These are phyloP conservation scores for Cucurbita pepo DNA, from an alignment of 306 rosid genomes.

Conservation along the genomic window DNA sequence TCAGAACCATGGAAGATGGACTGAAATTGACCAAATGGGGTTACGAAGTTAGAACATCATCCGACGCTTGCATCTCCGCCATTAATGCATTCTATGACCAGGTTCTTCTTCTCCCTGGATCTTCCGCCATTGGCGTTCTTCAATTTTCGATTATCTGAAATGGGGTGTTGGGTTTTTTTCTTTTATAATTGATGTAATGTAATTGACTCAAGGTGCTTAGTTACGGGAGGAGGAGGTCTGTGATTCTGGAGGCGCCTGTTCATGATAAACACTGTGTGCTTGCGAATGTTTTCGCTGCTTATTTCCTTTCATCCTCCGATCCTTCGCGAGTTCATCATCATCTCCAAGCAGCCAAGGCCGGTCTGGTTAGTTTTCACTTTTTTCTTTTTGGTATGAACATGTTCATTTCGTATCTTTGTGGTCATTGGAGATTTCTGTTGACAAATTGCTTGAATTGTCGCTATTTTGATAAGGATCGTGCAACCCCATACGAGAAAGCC, in stretches of 20 bases:
- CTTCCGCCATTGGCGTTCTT: background rate
- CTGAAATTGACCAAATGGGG: constrained; percentile 52
- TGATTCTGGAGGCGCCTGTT: constrained; percentile 51
- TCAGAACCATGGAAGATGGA: constrained; percentile 24
- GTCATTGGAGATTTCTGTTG: background rate
- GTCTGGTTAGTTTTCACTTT: constrained; percentile 28
- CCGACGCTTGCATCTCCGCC: constrained; percentile 58
- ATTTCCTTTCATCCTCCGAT: constrained; percentile 29
- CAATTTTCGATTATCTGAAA: constrained; percentile 4
- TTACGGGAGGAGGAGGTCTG: constrained; percentile 59
- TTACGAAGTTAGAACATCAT: constrained; percentile 46
- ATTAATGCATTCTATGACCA: constrained; percentile 58
- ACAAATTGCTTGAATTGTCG: background rate
- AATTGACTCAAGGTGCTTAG: constrained; percentile 35
- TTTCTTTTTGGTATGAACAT: background rate
- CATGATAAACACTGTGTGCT: constrained; percentile 61
- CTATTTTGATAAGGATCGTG: constrained; percentile 37
- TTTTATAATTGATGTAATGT: background rate
- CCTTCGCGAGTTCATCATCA: constrained; percentile 32
- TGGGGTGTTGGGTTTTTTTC: background rate
- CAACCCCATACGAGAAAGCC: constrained; percentile 67
- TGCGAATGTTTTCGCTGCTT: constrained; percentile 65
- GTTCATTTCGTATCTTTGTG: background rate
- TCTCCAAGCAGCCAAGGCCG: constrained; percentile 43
- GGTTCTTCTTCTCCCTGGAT: constrained; percentile 12